Percentiles rank a stretch among this genome's conserved stretches.
Evolutionary conservation across 164 flowering plant species (phyloP).

Genomic region (Vitis cinerea): DNA sequence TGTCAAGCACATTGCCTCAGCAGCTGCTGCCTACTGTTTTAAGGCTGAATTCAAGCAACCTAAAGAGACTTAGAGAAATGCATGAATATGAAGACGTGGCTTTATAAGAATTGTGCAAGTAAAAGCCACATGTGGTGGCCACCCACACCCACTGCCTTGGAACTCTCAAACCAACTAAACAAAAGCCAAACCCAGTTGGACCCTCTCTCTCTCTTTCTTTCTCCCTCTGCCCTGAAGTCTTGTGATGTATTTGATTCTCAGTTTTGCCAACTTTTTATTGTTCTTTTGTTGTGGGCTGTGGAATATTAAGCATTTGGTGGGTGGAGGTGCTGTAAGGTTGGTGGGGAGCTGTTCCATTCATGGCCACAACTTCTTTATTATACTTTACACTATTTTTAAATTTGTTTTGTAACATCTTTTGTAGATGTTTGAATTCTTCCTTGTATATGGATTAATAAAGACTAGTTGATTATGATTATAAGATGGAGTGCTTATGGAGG

Average conservation of each 20-base stretch:
- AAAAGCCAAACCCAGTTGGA: neutral
- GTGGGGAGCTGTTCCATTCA: constrained; percentile 7
- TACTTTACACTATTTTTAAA: neutral
- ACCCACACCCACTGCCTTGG: constrained; percentile 11
- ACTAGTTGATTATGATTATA: no score
- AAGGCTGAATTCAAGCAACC: neutral
- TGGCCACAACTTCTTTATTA: constrained; percentile 8
- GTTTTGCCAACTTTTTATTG: neutral
- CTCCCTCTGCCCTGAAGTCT: no score
- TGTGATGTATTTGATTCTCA: no score
- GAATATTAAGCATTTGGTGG: neutral
- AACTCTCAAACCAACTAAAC: neutral
- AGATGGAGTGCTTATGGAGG: no score
- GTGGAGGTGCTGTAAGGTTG: constrained; percentile 2
- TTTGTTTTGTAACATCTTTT: neutral
- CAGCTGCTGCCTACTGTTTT: neutral
- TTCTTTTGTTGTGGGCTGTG: neutral
- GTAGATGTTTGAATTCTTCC: no score
- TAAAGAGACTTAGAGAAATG: neutral
- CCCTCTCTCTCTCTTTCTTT: neutral
- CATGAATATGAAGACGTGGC: constrained; percentile 4
- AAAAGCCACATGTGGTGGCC: constrained; percentile 3
- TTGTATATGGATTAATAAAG: no score
- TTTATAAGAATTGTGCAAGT: no score
- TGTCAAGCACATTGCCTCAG: no score